Conservation (phyloP, 73 alveolate species). For the Paramecium biaurelia region DNA sequence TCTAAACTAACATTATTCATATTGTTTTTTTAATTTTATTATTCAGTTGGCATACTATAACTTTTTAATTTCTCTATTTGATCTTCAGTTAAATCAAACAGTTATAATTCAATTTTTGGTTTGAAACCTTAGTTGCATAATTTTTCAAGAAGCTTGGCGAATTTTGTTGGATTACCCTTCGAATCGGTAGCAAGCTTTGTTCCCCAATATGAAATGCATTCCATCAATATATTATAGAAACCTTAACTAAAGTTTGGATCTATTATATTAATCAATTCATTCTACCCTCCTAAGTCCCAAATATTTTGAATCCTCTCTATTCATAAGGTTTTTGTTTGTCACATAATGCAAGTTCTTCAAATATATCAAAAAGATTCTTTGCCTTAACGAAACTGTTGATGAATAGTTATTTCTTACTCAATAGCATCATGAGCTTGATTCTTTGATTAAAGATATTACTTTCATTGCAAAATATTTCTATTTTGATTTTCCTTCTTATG, state of each 20-base stretch:
- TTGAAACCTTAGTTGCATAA: background rate
- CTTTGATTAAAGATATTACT: background rate
- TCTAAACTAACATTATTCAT: background rate
- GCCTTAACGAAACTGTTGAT: background rate
- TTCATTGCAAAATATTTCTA: background rate
- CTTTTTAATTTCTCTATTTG: background rate
- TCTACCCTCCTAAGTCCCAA: background rate
- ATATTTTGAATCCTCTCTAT: background rate
- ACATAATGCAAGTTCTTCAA: background rate
- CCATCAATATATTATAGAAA: background rate
- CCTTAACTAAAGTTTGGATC: background rate
- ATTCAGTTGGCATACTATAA: background rate
- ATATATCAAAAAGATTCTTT: background rate
- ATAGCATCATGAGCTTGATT: background rate
- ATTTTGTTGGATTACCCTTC: background rate
- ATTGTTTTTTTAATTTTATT: background rate
- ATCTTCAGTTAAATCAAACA: background rate
- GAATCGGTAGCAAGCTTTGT: background rate
- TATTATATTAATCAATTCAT: background rate
- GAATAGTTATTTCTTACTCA: background rate
- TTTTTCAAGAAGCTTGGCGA: background rate
- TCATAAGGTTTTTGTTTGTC: background rate
- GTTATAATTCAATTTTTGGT: background rate
- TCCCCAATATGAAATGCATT: constrained; percentile 38
- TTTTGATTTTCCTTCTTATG: background rate